Base-by-base conservation (phyloP, 2,329 filamentous ascomycete species). In the Calonectria crousiana region DNA sequence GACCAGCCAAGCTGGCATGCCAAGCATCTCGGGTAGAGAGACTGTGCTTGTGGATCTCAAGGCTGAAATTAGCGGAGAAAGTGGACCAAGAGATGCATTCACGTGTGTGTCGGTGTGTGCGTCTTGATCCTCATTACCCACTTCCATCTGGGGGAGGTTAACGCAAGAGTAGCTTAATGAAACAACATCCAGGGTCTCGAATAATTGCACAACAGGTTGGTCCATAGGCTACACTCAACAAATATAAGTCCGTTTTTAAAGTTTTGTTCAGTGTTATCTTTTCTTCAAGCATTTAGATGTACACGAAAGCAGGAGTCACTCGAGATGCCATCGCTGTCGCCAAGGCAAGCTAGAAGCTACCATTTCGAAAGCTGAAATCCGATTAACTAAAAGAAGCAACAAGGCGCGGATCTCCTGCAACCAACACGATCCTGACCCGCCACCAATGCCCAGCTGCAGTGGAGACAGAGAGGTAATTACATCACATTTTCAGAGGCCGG, bases 51-150 rank as follows among this genome's bases (percentile, higher is more conserved):
- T 62, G 34, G 56, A 34, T 34, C 56, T 41, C 56, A 62, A 23
- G 34, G 56, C 34, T 62, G 56, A 62, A 38, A 41, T 62, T 62
- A 62, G 56, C 56, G 20, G 14, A 41, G 36, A 62, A 41, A 26
- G 56, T 62, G 56, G 56, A 41, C 11, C 52, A 13, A 6, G 3
- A 6, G 52, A 34, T 23, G 32, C 56, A 60, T 60, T 38, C n/a
- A 62, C 28, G 56, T 60, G 26, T n/a, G 56, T 62, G 23, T 62
- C 56, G 56, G 56, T 62, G 56, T 58, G 53, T 26, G 16, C 56
- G 20, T 28, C 56, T n/a, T 28, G 56, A 30, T 62, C 36, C 8
- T 62, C 56, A 10, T 16, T 62, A 62, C 34, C 36, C 34, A 62
- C 56, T 41, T 23, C 18, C 6, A 62, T 26, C n/a, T 13, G 23